phyloP scores from a whole-genome alignment of 2,329 filamentous ascomycete genomes.

The Didymella pomorum region DNA sequence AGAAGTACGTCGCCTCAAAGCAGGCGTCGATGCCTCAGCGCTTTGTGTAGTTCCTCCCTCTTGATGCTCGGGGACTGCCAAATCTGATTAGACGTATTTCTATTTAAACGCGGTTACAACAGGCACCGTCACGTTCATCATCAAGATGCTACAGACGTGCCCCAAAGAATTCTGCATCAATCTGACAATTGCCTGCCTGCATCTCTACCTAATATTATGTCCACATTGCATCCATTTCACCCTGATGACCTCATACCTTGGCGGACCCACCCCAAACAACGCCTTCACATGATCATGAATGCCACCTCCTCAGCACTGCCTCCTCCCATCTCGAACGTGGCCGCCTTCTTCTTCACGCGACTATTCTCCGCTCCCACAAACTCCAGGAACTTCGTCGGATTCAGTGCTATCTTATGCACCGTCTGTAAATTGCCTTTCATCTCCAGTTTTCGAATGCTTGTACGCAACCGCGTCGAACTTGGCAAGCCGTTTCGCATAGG shows the following conservation, averaged over 20 bases:
- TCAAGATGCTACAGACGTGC: neutral
- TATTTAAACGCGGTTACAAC: neutral
- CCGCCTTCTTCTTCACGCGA: neutral
- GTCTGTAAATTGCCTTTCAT: no score
- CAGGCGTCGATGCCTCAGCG: neutral
- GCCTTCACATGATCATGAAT: neutral
- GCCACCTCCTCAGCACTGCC: neutral
- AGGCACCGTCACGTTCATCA: neutral
- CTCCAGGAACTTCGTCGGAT: no score
- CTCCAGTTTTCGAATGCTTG: neutral
- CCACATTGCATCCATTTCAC: neutral
- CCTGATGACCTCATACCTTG: constrained; percentile 14
- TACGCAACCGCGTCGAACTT: neutral
- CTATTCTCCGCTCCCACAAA: neutral
- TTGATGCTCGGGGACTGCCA: neutral
- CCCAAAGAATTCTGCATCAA: neutral
- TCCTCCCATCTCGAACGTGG: neutral
- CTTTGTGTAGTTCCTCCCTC: neutral
- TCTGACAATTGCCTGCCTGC: neutral
- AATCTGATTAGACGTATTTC: neutral
- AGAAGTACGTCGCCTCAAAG: neutral
- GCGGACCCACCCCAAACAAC: constrained; percentile 5
- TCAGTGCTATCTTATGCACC: no score
- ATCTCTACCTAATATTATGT: neutral
- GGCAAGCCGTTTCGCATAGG: no score